Evolutionary conservation across 768 basidiomycete genomes (phyloP), one percentile per base, ranked within the genome.

Genomic region (Naganishia friedmannii): DNA sequence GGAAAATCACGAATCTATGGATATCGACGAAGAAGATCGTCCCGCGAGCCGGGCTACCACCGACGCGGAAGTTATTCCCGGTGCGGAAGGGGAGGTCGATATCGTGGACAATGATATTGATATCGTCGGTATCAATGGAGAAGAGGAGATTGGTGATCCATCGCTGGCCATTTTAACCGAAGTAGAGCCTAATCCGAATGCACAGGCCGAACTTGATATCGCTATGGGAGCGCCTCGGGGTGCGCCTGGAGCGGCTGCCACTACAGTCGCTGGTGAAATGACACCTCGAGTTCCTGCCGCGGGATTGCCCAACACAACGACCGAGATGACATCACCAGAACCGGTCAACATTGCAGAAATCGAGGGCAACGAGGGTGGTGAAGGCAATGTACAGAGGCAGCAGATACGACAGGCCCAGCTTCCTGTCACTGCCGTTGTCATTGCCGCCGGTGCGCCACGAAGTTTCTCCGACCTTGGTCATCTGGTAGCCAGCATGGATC

Each of bases 361-460:
- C 53, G 65, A 48, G 57, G 29, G 48, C 42, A 53, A 55, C n/a
- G 48, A 45, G 23, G 51, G 17, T 19, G 56, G 46, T 15, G 53
- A 29, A 17, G 58, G 46, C 3, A 51, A 67, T 53, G 42, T 15
- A 1, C 60, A 26, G 26, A 26, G 60, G 26, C 60, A 63, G 23
- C 60, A 34, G 23, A 29, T 46, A 9, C 13, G 60, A 46, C 60
- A 42, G 23, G 42, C 60, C 15, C 60, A 63, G 26, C 60, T 63
- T 45, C 60, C 60, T 13, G 57, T 51, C 57, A 65, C 58, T 23
- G 66, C 70, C 0, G 71, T 68, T 17, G 71, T 72, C 74, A 79
- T 79, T 31, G 80, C 79, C 29, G 80, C 80, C 28, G 79, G 79
- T 23, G 79, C 79, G 9, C 79, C 79, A 29, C 65, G 79, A 67